Evolutionary conservation across 1,284 basidiomycete genomes (phyloP).

Genomic region (Irpex sp.): DNA sequence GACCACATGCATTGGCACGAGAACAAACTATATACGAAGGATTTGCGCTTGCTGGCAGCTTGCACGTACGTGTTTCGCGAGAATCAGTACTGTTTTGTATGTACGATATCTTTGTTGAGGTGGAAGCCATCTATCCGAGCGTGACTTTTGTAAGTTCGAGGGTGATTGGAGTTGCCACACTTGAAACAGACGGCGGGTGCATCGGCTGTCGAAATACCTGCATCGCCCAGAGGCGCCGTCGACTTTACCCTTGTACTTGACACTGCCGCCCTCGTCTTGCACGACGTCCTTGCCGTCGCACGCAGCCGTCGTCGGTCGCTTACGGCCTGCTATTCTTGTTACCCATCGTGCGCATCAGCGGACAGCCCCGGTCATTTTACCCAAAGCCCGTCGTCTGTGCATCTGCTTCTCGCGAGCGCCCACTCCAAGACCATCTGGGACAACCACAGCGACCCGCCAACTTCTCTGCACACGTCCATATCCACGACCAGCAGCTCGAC

Average conservation of each 20-base stretch:
- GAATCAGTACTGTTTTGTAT: background rate
- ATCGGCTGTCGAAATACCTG: background rate
- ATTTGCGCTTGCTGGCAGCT: background rate
- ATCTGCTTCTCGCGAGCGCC: conserved; percentile 10
- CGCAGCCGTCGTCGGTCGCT: background rate
- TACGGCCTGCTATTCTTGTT: background rate
- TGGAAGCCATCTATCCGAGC: background rate
- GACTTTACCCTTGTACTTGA: background rate
- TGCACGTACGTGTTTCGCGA: background rate
- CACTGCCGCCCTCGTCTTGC: background rate
- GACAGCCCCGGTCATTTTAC: background rate
- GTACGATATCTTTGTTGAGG: background rate
- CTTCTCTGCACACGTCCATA: background rate
- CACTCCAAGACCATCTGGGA: conserved; percentile 1
- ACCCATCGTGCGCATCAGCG: background rate
- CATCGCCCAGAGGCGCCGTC: background rate
- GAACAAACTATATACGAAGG: background rate
- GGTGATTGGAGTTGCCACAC: background rate
- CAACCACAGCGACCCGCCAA: background rate
- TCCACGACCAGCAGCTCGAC: background rate
- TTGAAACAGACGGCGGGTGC: conserved; percentile 1
- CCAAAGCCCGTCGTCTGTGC: background rate
- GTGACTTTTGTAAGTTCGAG: background rate
- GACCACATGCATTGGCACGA: no score
- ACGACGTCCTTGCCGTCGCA: background rate